Conservation (phyloP, 208 protist species). For the Balamuthia mandrillaris region DNA sequence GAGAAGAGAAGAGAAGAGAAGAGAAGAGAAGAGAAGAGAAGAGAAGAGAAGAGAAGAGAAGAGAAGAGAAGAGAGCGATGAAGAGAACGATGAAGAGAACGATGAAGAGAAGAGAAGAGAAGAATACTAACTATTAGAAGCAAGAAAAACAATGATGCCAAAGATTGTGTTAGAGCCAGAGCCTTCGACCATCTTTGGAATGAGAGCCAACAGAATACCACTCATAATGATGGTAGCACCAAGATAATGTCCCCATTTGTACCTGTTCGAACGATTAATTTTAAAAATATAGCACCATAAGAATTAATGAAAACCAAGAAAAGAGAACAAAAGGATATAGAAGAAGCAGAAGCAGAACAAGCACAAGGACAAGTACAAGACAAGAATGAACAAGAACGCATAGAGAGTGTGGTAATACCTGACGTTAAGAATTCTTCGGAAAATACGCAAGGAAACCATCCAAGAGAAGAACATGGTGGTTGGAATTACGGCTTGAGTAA, state of each 20-base stretch:
- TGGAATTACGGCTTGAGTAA: conserved; percentile 33
- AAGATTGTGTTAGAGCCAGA: conserved; percentile 33
- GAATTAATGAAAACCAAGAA: too few species aligned
- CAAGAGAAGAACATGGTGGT: conserved; percentile 47
- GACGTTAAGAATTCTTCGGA: conserved; percentile 1
- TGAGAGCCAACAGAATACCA: conserved; percentile 32
- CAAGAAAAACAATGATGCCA: conserved; percentile 39
- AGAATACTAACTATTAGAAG: too few species aligned
- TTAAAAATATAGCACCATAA: too few species aligned
- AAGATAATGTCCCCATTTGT: conserved; percentile 38
- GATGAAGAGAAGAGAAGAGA: conserved; percentile 14
- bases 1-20: background rate
- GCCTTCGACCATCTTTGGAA: background rate
- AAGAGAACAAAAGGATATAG: too few species aligned
- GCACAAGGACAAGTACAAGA: background rate
- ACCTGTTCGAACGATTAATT: too few species aligned
- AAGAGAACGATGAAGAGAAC: background rate
- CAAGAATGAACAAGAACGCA: background rate
- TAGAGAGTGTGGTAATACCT: too few species aligned
- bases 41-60: background rate
- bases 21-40: background rate
- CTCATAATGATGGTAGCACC: conserved; percentile 22
- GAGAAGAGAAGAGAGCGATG: background rate
- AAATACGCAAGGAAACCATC: conserved; percentile 16
- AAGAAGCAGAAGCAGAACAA: background rate